Evolutionary conservation across 1,139 yeast genomes (phyloP).

Genomic region (Lodderomyces beijingensis): DNA sequence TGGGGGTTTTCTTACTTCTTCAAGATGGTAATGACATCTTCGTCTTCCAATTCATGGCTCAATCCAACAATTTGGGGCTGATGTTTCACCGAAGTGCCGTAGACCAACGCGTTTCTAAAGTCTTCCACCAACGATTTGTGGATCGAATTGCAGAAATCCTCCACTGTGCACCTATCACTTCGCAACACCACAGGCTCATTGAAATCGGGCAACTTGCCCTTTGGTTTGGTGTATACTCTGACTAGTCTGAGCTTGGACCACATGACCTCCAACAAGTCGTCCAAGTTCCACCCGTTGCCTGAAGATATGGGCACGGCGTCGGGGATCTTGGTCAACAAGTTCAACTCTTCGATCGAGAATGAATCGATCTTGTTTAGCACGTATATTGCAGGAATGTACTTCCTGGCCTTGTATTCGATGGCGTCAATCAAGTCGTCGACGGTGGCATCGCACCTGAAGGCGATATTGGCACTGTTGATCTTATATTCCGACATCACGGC

Average conservation of each 20-base stretch:
- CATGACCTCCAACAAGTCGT: slow-evolving; percentile 89
- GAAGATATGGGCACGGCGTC: slow-evolving; percentile 96
- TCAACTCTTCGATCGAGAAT: slow-evolving; percentile 88
- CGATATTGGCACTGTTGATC: slow-evolving; percentile 94
- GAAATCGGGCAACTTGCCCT: slow-evolving; percentile 91
- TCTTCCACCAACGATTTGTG: slow-evolving; percentile 93
- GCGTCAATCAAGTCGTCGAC: slow-evolving; percentile 94
- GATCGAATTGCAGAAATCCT: slow-evolving; percentile 94
- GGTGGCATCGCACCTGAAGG: slow-evolving; percentile 95
- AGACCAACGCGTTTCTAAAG: slow-evolving; percentile 87
- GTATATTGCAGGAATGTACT: slow-evolving; percentile 91
- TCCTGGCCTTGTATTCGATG: slow-evolving; percentile 84
- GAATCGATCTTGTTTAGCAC: slow-evolving; percentile 95
- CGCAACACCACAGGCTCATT: slow-evolving; percentile 90
- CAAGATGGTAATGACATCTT: slow-evolving; percentile 93
- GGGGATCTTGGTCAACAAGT: slow-evolving; percentile 83
- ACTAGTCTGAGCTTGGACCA: slow-evolving; percentile 89
- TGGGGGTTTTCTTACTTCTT: slow-evolving; percentile 49
- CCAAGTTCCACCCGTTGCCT: slow-evolving; percentile 95
- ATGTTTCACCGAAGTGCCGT: slow-evolving; percentile 90
- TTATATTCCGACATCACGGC: slow-evolving; percentile 96
- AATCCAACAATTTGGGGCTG: slow-evolving; percentile 97
- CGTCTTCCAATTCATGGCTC: slow-evolving; percentile 78
- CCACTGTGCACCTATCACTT: slow-evolving; percentile 77
- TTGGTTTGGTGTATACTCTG: slow-evolving; percentile 95